Base-by-base conservation (phyloP, 441 rosid species). In the Brassica balearica region DNA sequence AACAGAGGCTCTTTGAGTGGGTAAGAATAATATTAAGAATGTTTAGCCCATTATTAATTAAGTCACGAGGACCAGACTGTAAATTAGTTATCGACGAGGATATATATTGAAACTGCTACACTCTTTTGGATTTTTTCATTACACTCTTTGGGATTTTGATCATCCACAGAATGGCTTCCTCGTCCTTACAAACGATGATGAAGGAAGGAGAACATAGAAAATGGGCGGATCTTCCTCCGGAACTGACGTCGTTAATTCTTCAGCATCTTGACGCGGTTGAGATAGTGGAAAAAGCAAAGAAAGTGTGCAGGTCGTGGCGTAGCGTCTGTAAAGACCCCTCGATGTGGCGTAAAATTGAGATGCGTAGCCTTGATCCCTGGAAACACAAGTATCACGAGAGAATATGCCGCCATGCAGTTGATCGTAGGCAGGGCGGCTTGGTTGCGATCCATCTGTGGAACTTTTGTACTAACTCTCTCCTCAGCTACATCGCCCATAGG, bases 401-500 rank as follows among this genome's bases (percentile, higher is more conserved):
- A n/a, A 1, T 63, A 10, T 63, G 67, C 43, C 43, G 43, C n/a
- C 67, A 29, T 2, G 22, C 43, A 7, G 43, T 63, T 63, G 67
- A 63, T 63, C 67, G 20, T 14, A 29, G 67, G 11, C 22, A 63
- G 41, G 67, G 43, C 41, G 67, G 43, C 6, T n/a, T 63, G 43
- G 12, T 63, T 63, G 43, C n/a, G 41, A 63, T 63, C 67, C 5
- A 63, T 29, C 8, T 29, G 6, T 3, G 41, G 66, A 6, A 2
- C 20, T 62, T 62, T 4, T 0, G 20, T 27, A n/a, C 41, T 62
- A 34, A 62, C n/a, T 62, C 66, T 29, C 41, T 62, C 19, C 20
- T 62, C 66, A 62, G 1, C 34, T 62, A 62, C 66, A 62, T 27
- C 41, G 66, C 66, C 66, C 41, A 62, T 62, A 62, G 66, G 66